Evolutionary conservation across 192 early-diverging fungal genomes (phyloP).

Genomic region (Phlyctochytrium bullatum): DNA sequence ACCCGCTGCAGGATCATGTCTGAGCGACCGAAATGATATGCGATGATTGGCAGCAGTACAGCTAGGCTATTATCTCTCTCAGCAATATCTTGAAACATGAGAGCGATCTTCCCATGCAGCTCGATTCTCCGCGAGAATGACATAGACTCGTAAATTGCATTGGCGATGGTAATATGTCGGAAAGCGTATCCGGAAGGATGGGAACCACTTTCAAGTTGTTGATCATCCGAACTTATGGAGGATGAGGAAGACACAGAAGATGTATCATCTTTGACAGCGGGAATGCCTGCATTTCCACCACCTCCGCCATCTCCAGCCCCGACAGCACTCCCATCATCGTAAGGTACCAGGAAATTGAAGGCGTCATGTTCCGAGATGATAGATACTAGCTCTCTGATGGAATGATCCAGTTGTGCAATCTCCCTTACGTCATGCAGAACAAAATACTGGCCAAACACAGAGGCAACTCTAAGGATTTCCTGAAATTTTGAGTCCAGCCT

Average conservation of each 20-base stretch:
- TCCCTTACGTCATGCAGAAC: background rate
- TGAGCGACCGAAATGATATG: background rate
- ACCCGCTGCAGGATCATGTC: background rate
- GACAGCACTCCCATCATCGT: no score
- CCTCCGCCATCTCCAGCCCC: no score
- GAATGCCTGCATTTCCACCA: no score
- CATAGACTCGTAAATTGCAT: background rate
- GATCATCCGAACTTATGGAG: no score
- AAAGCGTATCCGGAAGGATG: no score
- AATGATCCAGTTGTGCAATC: background rate
- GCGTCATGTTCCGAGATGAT: background rate
- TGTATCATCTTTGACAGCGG: no score
- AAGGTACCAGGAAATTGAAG: background rate
- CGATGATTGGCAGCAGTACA: background rate
- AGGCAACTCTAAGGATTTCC: background rate
- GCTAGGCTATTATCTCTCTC: background rate
- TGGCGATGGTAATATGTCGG: background rate
- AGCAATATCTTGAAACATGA: background rate
- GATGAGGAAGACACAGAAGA: no score
- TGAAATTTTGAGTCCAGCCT: background rate
- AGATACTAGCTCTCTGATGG: background rate
- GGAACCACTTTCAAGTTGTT: no score
- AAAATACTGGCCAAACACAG: slow-evolving; percentile 1
- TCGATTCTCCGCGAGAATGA: background rate
- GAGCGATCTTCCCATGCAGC: background rate